A percentile compares a stretch with the other conserved stretches of the same genome.
phyloP scores from a whole-genome alignment of 805 yeast species.

The Cyberlindnera petersonii region DNA sequence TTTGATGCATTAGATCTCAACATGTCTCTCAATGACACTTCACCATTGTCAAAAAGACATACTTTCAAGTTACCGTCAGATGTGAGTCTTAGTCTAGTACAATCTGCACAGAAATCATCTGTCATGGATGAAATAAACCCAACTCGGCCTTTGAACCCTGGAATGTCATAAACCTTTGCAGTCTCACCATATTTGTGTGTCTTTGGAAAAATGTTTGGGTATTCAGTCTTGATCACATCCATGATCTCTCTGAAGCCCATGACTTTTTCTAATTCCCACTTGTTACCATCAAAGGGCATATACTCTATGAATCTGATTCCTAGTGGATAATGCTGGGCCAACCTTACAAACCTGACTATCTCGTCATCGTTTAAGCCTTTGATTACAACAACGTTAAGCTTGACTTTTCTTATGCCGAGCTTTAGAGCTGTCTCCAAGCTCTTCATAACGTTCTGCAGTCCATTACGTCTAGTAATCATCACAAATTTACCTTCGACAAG shows the following conservation, averaged over 20 bases:
- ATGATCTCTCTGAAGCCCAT: constrained; percentile 43
- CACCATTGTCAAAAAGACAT: constrained; percentile 50
- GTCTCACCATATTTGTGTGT: constrained; percentile 42
- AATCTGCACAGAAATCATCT: constrained; percentile 46
- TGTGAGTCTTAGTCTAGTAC: constrained; percentile 50
- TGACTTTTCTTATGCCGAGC: constrained; percentile 42
- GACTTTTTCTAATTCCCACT: constrained; percentile 45
- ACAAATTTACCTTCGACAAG: constrained; percentile 47
- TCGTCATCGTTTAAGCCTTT: constrained; percentile 50
- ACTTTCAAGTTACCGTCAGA: constrained; percentile 53
- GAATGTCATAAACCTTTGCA: constrained; percentile 42
- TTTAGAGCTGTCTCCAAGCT: constrained; percentile 42
- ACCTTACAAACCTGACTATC: constrained; percentile 41
- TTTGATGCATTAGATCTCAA: constrained; percentile 36
- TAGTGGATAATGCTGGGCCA: constrained; percentile 36
- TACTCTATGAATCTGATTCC: constrained; percentile 54
- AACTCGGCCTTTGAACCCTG: constrained; percentile 40
- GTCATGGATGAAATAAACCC: constrained; percentile 59
- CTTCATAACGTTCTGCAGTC: constrained; percentile 41
- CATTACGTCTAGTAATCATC: constrained; percentile 47
- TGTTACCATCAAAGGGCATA: constrained; percentile 57
- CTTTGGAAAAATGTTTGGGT: constrained; percentile 28
- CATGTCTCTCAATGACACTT: constrained; percentile 43
- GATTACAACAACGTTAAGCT: constrained; percentile 49
- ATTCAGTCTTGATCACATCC: constrained; percentile 28